Evolutionary conservation across 768 basidiomycete species (phyloP), one percentile per base, ranked within the genome.

Genomic region (Amanita thiersii): DNA sequence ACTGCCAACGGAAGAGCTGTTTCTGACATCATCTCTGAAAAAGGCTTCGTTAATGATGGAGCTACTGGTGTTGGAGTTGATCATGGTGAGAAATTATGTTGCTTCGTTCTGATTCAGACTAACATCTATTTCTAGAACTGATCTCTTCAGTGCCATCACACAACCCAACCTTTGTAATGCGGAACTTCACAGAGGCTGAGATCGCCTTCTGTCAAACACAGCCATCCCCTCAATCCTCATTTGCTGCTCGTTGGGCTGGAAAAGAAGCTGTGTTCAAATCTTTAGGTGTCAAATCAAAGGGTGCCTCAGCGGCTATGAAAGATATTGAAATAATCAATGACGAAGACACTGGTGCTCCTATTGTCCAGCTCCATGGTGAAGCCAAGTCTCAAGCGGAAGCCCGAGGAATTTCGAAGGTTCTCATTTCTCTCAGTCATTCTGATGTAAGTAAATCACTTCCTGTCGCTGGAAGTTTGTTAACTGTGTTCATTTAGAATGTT

Each of bases 201-300:
- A 75, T 83, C 50, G 64, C 73, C 8, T 97, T 98, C 70, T 97
- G 93, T 64, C 70, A 66, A 38, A 52, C 74, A n/a, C 91, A 97
- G 54, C 82, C 94, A 2, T 87, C 86, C 36, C 79, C 88, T 12
- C 62, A 75, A 1, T 85, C 96, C 5, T 97, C 94, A 2, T 92
- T 96, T 56, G 94, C 96, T 15, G 93, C 87, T 25, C 86, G 93
- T 43, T 99, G 96, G 94, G 87, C 77, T 20, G 94, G 90, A 39
- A 99, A 98, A 64, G 96, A 98, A 61, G 94, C 93, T 2, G 79
- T 86, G 40, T 97, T 98, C 81, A 98, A 98, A 68, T 86, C 91
- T 3, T 74, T 99, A 1, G 86, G 89, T 15, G 84, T 91, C 32
- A 65, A 81, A 14, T 91, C 88, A 3, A 86, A 89, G 62, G 96